Percentiles rank a stretch among this genome's conserved stretches.
Conservation (phyloP, 768 basidiomycete genomes). For the Tricholoma sp. region DNA sequence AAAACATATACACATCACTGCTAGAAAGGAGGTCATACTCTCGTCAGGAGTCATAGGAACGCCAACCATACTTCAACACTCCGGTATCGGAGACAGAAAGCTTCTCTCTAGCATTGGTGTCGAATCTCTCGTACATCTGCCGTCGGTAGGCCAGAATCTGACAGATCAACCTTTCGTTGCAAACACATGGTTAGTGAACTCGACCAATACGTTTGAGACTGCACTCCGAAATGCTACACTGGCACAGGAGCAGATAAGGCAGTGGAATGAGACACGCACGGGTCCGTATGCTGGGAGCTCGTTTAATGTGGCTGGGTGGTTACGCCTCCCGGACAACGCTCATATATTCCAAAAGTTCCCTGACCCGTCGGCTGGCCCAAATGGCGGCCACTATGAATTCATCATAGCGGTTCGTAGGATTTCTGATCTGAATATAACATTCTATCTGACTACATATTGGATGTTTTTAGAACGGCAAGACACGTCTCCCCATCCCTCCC, state of each 20-base stretch:
- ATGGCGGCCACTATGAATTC: slow-evolving; percentile 24
- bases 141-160: slow-evolving; percentile 27
- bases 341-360: slow-evolving; percentile 15
- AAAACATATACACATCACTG: slow-evolving; percentile 14
- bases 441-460: background rate
- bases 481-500: slow-evolving; percentile 16
- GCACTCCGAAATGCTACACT: slow-evolving; percentile 16
- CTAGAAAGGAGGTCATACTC: slow-evolving; percentile 28
- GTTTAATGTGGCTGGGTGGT: slow-evolving; percentile 18
- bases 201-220: slow-evolving; percentile 22
- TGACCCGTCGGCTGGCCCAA: slow-evolving; percentile 25
- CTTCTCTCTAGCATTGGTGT: slow-evolving; percentile 16
- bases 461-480: slow-evolving; percentile 16
- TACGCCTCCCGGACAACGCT: slow-evolving; percentile 20
- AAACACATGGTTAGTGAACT: slow-evolving; percentile 22
- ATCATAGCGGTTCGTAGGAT: slow-evolving; percentile 22
- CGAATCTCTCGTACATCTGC: slow-evolving; percentile 21
- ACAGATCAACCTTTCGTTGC: slow-evolving; percentile 26
- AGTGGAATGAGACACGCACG: slow-evolving; percentile 17
- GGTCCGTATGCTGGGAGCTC: slow-evolving; percentile 16
- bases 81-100: slow-evolving; percentile 23
- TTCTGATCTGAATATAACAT: background rate
- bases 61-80: slow-evolving; percentile 24
- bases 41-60: slow-evolving; percentile 27
- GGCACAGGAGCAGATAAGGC: slow-evolving; percentile 10